Evolutionary conservation across 805 yeast genomes (phyloP).

Genomic region (Jamesozyma hellenica): DNA sequence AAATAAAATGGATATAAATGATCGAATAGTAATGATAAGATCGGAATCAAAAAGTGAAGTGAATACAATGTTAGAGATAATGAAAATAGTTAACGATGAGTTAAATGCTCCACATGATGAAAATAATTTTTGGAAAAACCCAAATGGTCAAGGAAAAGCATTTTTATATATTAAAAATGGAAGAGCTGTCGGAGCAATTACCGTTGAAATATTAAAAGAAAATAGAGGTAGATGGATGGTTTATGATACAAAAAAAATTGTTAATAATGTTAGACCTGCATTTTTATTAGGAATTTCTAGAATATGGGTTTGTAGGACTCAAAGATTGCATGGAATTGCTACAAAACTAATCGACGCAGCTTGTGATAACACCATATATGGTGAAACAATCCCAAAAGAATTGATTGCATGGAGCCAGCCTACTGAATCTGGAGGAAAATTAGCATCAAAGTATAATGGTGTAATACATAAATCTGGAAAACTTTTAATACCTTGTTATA

Average conservation of each 20-base stretch:
- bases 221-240: slow-evolving; percentile 53
- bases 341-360: slow-evolving; percentile 36
- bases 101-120: slow-evolving; percentile 48
- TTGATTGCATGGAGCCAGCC: slow-evolving; percentile 68
- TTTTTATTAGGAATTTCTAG: slow-evolving; percentile 40
- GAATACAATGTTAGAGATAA: slow-evolving; percentile 31
- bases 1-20: slow-evolving; percentile 9
- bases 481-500: slow-evolving; percentile 25
- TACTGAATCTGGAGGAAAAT: slow-evolving; percentile 49
- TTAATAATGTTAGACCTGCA: slow-evolving; percentile 36
- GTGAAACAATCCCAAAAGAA: slow-evolving; percentile 32
- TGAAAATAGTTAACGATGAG: slow-evolving; percentile 48
- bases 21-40: slow-evolving; percentile 31
- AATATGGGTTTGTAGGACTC: slow-evolving; percentile 36
- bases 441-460: slow-evolving; percentile 49
- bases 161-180: slow-evolving; percentile 39
- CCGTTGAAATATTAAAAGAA: slow-evolving; percentile 34
- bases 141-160: slow-evolving; percentile 32
- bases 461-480: slow-evolving; percentile 36
- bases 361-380: slow-evolving; percentile 38
- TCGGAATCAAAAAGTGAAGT: slow-evolving; percentile 25
- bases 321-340: slow-evolving; percentile 45
- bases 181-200: slow-evolving; percentile 46
- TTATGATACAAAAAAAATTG: slow-evolving; percentile 38
- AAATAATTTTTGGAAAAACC: slow-evolving; percentile 31